phyloP scores from a whole-genome alignment of 1,284 basidiomycete genomes.

The Trichosporon sp. region DNA sequence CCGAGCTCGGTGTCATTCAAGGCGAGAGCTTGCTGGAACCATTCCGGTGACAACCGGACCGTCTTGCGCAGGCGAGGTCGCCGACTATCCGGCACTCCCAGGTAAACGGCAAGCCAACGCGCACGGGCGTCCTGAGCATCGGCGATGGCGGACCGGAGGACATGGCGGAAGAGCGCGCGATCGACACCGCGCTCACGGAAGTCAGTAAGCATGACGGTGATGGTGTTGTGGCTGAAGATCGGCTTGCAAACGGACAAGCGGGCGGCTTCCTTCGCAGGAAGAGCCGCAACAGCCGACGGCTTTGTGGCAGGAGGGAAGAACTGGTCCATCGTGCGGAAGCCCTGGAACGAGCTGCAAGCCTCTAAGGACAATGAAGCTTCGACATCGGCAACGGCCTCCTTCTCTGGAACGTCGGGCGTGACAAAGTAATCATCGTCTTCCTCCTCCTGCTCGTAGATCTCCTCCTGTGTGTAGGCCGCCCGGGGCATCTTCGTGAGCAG shows the following conservation, averaged over 20 bases:
- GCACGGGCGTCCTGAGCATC: slow-evolving; percentile 1
- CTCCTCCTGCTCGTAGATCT: slow-evolving; percentile 4
- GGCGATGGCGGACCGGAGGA: slow-evolving; percentile 7
- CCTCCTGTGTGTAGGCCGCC: background rate
- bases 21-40: slow-evolving; percentile 11
- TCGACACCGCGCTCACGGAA: background rate
- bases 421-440: slow-evolving; percentile 17
- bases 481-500: slow-evolving; percentile 4
- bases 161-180: slow-evolving; percentile 3
- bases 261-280: background rate
- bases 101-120: slow-evolving; percentile 11
- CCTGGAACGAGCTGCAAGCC: slow-evolving; percentile 1
- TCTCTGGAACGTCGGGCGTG: background rate
- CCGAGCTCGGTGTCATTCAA: background rate
- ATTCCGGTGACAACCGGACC: slow-evolving; percentile 10
- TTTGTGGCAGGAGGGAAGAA: slow-evolving; percentile 4
- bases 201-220: slow-evolving; percentile 2
- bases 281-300: background rate
- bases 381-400: background rate
- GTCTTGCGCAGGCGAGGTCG: slow-evolving; percentile 7
- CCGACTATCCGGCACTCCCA: background rate
- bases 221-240: background rate
- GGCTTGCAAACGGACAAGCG: background rate
- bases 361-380: background rate
- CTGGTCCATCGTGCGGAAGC: background rate